Base-by-base conservation (phyloP, 2,329 filamentous ascomycete species). In the Arthrinium phaeospermum region DNA sequence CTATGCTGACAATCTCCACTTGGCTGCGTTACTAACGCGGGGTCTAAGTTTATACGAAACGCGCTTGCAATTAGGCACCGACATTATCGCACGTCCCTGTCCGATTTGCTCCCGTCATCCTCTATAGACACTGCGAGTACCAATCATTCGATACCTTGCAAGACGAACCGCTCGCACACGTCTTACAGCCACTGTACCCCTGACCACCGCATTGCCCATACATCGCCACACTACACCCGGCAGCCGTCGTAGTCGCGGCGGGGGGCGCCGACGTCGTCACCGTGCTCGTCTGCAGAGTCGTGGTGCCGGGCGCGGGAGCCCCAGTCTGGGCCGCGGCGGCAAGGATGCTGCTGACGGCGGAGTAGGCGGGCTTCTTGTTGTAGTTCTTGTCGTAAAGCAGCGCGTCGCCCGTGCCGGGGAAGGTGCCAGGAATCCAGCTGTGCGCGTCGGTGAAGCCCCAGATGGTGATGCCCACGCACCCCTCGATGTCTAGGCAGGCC, bases 361-460 rank as follows among this genome's bases (percentile, higher is more conserved):
- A 77, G 77, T 80, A 83, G 22, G 81, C 81, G 24, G 80, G 75
- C 80, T 83, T 83, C 75, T 80, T 80, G 71, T 77, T 76, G 74
- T 81, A 78, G 74, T 80, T 78, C 70, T 72, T 75, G 72, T 82
- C 78, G 75, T 79, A 83, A 71, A 83, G 73, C 30, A 80, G 79
- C 61, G 82, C 82, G 51, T 80, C 79, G 19, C 82, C 82, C 14
- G 76, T 69, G 53, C 82, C 82, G 71, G 72, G 68, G 77, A 83
- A 83, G 71, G 79, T 81, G 19, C 57, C 47, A 19, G 82, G 82
- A 30, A 83, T 75, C 82, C 82, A 84, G 57, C 76, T 79, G 76
- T 83, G 80, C 76, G 81, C 82, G 77, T 84, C 82, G 70, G 78
- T 78, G 72, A 82, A 82, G 76, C 78, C 78, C 82, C 82, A 83